A percentile compares a stretch with the other conserved stretches of the same genome.
Evolutionary conservation across 1,284 basidiomycete species (phyloP).

Genomic region (Leucoagaricus sp.): DNA sequence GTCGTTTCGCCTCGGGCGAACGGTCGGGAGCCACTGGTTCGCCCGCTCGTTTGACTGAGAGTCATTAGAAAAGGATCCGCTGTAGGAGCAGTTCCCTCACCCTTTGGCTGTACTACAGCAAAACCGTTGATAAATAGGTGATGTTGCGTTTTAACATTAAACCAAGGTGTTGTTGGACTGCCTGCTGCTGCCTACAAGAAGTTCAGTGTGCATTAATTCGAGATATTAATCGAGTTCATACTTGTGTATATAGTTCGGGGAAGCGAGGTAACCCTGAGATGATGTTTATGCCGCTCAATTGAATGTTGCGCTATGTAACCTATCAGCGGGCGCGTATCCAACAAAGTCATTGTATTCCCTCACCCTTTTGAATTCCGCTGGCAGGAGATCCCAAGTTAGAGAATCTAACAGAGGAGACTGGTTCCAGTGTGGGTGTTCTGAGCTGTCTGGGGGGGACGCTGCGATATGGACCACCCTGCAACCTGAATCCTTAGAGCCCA

Average conservation of each 20-base stretch:
- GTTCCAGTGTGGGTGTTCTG: conserved; percentile 60
- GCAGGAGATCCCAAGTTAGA: conserved; percentile 66
- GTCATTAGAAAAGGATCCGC: neutral
- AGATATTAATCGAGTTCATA: conserved; percentile 28
- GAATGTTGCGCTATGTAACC: conserved; percentile 55
- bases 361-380: conserved; percentile 65
- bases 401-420: conserved; percentile 49
- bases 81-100: conserved; percentile 33
- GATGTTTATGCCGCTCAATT: conserved; percentile 54
- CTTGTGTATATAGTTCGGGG: conserved; percentile 51
- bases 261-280: conserved; percentile 46
- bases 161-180: conserved; percentile 52
- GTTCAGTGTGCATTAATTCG: neutral
- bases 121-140: conserved; percentile 51
- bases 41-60: conserved; percentile 33
- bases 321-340: conserved; percentile 7
- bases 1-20: conserved; percentile 38
- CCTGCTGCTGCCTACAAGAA: conserved; percentile 36
- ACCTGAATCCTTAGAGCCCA: conserved; percentile 26
- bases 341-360: conserved; percentile 9
- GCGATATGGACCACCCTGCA: conserved; percentile 67
- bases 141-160: conserved; percentile 48
- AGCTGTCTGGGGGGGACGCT: conserved; percentile 52
- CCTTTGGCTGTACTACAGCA: conserved; percentile 31
- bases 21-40: conserved; percentile 27